Percentiles rank a stretch among this genome's conserved stretches.
These are phyloP conservation scores for Quercus mongolica DNA, from an alignment of 306 rosid species.

Conservation along the genomic window DNA sequence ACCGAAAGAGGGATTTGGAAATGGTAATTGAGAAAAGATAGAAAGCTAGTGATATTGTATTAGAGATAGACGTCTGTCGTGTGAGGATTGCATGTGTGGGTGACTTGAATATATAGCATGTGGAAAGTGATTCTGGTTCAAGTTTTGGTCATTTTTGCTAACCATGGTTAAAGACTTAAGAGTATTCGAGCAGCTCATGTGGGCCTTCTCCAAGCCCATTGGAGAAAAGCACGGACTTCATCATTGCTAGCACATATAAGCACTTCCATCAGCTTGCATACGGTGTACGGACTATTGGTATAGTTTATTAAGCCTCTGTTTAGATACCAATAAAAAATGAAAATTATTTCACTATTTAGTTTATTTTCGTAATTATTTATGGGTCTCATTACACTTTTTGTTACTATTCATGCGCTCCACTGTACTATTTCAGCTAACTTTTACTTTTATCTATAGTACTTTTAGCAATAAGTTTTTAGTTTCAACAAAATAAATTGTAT, in stretches of 20 bases:
- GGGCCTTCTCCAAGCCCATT: background rate
- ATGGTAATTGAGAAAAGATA: background rate
- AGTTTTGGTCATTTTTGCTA: slow-evolving; percentile 26
- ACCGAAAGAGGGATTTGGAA: background rate
- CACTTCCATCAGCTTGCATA: no score
- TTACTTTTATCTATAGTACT: no score
- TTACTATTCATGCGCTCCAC: accelerated
- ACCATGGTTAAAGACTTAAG: slow-evolving; percentile 13
- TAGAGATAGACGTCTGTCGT: slow-evolving; percentile 39
- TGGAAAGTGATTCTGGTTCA: slow-evolving; percentile 17
- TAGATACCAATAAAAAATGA: no score
- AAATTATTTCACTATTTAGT: no score
- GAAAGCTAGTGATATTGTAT: slow-evolving; percentile 12
- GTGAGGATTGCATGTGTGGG: slow-evolving; percentile 19
- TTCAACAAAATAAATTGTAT: no score
- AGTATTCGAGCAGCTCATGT: background rate
- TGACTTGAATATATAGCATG: slow-evolving; percentile 35
- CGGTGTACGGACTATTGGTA: no score
- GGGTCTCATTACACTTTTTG: accelerated
- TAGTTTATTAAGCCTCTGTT: no score
- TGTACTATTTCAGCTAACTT: no score
- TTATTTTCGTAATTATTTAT: no score
- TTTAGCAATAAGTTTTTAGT: no score
- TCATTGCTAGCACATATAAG: no score
- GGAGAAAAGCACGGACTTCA: background rate